phyloP scores from a whole-genome alignment of 169 alveolate species.

The Theileria equi region DNA sequence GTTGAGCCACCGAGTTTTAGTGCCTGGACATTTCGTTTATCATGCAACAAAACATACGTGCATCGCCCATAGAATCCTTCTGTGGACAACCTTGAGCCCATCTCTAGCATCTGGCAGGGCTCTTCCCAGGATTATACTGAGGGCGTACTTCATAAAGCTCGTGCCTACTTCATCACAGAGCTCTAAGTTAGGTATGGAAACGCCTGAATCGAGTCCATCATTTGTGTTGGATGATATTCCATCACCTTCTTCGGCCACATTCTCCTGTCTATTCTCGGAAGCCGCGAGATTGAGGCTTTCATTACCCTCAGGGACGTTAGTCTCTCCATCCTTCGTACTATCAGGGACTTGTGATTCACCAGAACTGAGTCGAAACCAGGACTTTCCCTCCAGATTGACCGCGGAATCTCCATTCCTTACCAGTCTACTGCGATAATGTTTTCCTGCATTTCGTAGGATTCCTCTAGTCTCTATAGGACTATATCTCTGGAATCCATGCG shows the following conservation, averaged over 20 bases:
- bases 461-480: no score
- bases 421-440: no score
- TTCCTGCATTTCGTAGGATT: no score
- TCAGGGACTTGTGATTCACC: constrained; percentile 1
- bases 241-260: neutral
- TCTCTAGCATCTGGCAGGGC: constrained; percentile 83
- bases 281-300: neutral
- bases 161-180: constrained; percentile 57
- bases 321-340: neutral
- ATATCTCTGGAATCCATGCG: no score
- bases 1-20: constrained; percentile 57
- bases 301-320: neutral
- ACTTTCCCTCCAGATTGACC: no score
- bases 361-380: no score
- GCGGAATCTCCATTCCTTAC: no score
- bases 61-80: constrained; percentile 83
- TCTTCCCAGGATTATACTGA: constrained; percentile 76
- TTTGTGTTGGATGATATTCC: neutral
- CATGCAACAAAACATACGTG: constrained; percentile 64
- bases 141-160: constrained; percentile 76
- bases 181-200: constrained; percentile 41
- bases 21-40: constrained; percentile 29
- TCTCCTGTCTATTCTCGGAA: neutral
- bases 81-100: constrained; percentile 81
- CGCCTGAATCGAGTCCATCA: no score